Evolutionary conservation across 768 basidiomycete genomes (phyloP).

Genomic region (Termitomyces sp.): DNA sequence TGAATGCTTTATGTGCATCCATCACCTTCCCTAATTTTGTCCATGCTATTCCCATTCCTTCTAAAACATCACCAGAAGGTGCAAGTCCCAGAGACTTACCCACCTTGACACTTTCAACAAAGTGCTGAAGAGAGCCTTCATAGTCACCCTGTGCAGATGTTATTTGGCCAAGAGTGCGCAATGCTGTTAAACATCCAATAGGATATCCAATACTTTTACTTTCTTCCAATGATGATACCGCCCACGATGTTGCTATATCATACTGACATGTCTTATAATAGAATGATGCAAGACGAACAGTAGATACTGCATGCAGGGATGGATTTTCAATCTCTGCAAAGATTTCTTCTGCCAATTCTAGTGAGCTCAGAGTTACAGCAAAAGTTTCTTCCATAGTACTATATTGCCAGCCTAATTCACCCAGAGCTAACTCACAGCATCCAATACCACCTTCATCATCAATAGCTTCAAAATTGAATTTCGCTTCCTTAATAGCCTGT

Average conservation of each 20-base stretch:
- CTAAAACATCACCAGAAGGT: neutral
- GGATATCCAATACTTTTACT: neutral
- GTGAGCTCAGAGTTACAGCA: neutral
- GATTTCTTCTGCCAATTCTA: neutral
- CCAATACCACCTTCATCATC: neutral
- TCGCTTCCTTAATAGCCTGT: neutral
- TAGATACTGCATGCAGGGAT: neutral
- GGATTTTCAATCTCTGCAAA: neutral
- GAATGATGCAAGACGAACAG: neutral
- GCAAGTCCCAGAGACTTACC: neutral
- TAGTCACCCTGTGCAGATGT: neutral
- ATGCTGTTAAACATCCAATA: neutral
- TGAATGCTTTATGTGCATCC: neutral
- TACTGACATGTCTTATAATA: neutral
- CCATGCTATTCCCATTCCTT: slow-evolving; percentile 4
- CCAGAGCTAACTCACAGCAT: neutral
- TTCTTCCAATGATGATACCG: neutral
- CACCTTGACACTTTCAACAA: neutral
- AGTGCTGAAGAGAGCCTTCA: neutral
- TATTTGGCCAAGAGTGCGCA: neutral
- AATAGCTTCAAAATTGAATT: neutral
- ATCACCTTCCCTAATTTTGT: neutral
- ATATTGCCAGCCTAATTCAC: neutral
- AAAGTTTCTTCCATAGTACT: neutral
- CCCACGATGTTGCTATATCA: neutral